Evolutionary conservation across 1,284 basidiomycete genomes (phyloP).

Genomic region (Marasmius fiardii): DNA sequence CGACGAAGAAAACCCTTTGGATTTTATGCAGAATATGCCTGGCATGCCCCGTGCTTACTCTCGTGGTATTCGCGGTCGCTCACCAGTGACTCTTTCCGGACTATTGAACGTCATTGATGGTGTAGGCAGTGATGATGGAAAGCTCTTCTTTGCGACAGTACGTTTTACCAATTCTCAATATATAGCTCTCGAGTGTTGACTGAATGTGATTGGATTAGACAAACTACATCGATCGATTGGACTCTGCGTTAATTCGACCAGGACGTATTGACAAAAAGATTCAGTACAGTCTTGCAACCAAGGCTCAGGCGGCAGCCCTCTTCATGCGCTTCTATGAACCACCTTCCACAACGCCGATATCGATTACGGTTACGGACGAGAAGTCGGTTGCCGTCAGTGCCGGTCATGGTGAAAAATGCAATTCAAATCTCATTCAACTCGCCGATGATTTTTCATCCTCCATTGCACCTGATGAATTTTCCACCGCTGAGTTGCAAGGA

Average conservation of each 20-base stretch:
- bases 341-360: background rate
- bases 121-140: conserved; percentile 52
- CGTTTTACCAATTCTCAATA: conserved; percentile 9
- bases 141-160: conserved; percentile 53
- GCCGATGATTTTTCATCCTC: conserved; percentile 38
- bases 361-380: background rate
- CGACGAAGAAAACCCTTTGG: conserved; percentile 24
- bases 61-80: conserved; percentile 15
- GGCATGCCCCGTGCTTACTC: background rate
- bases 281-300: conserved; percentile 44
- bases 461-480: conserved; percentile 48
- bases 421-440: conserved; percentile 18
- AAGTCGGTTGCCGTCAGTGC: background rate
- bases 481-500: conserved; percentile 57
- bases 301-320: conserved; percentile 42
- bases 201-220: conserved; percentile 29
- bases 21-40: background rate
- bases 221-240: conserved; percentile 50
- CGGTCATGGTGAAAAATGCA: background rate
- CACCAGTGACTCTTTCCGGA: conserved; percentile 45
- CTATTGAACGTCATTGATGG: conserved; percentile 55
- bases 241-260: conserved; percentile 46
- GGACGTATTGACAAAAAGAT: conserved; percentile 52
- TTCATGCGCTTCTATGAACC: conserved; percentile 51
- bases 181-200: background rate